Base-by-base conservation (phyloP, 2,329 filamentous ascomycete genomes). In the Fusarium sp. region DNA sequence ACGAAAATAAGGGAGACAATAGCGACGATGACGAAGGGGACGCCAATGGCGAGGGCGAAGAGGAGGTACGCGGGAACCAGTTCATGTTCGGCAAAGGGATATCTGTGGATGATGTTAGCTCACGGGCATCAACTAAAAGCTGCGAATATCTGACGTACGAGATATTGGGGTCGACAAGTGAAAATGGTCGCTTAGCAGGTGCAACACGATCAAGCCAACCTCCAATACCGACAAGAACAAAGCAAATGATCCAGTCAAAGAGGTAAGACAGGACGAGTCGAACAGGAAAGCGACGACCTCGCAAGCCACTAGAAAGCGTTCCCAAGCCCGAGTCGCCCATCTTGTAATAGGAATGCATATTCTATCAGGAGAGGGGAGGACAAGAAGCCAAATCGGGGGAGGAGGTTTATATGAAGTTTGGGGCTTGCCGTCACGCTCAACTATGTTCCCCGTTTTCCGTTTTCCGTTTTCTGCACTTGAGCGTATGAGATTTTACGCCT, bases 171-270 rank as follows among this genome's bases (percentile, higher is more conserved):
- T 97, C 90, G 35, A 77, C 74, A 15, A 93, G 85, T 18, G 88
- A 90, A 78, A 96, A 95, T 0, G 90, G 88, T 39, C 89, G 85
- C 72, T 88, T 87, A 73, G 88, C 90, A 4, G 91, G 91, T 18
- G 84, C 80, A 52, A 90, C 80, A 48, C 78, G 81, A 51, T 85
- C 86, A 71, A 92, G 85, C n/a, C 83, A 84, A 50, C 80, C 85
- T 55, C 86, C 89, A 25, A 89, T 80, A 17, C 81, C 84, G 25
- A 84, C 88, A 33, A 88, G 84, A 46, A 77, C 82, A 43, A 91
- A 78, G 63, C 92, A 86, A 46, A 91, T 80, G 20, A 92, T 76
- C 92, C 92, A 95, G 80, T 94, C 92, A 58, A 92, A 79, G 50
- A 90, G 78, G 75, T 94, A 94, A 21, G 90, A 91, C n/a, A 87